Evolutionary conservation across 441 rosid species (phyloP).

Genomic region (Gossypium lobatum): DNA sequence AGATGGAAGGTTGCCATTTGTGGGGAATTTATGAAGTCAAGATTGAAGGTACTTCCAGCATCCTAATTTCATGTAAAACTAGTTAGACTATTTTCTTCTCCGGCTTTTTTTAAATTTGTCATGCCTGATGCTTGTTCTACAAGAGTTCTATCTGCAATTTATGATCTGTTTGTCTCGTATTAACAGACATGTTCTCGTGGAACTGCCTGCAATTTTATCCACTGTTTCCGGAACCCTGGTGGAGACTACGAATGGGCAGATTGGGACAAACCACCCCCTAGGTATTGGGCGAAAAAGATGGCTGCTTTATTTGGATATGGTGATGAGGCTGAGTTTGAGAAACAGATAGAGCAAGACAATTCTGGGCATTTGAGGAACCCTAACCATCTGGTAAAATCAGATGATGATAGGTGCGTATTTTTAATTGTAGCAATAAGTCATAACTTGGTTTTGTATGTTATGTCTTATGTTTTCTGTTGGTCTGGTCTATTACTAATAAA

Average conservation of each 20-base stretch:
- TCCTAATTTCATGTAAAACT: neutral
- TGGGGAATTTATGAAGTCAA: slow-evolving; percentile 90
- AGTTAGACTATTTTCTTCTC: neutral
- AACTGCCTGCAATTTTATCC: slow-evolving; percentile 86
- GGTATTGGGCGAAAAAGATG: slow-evolving; percentile 83
- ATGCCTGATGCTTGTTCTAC: neutral
- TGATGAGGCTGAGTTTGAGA: slow-evolving; percentile 36
- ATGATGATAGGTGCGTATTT: slow-evolving; percentile 37
- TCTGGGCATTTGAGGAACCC: slow-evolving; percentile 27
- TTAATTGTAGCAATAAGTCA: neutral
- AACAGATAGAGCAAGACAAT: slow-evolving; percentile 32
- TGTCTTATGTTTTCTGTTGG: neutral
- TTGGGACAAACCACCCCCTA: slow-evolving; percentile 85
- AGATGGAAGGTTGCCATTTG: slow-evolving; percentile 96
- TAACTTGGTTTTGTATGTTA: neutral
- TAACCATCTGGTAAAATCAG: slow-evolving; percentile 24
- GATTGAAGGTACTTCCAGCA: slow-evolving; percentile 40
- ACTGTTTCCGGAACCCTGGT: slow-evolving; percentile 93
- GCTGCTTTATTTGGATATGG: slow-evolving; percentile 69
- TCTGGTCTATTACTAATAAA: neutral
- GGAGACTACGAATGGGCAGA: slow-evolving; percentile 99
- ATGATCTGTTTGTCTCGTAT: slow-evolving; percentile 16
- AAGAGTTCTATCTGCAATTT: slow-evolving; percentile 18
- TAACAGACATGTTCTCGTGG: slow-evolving; percentile 88
- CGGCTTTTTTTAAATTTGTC: neutral